Conservation (phyloP, 768 basidiomycete genomes). For the Cubamyces sp. region DNA sequence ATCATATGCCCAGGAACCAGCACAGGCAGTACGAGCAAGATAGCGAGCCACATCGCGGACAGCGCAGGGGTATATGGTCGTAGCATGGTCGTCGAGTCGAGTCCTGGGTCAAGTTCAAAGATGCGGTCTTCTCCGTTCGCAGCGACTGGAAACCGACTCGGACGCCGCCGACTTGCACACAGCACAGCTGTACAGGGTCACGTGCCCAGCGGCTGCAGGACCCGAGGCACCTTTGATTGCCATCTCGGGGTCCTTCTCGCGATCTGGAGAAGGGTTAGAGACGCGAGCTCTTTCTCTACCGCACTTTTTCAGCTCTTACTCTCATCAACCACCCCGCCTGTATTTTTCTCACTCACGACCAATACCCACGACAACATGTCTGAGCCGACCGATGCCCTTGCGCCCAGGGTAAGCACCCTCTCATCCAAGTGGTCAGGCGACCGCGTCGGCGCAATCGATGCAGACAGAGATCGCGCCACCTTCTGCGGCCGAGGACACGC, state of each 20-base stretch:
- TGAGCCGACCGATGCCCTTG: slow-evolving; percentile 57
- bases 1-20: slow-evolving; percentile 68
- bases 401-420: slow-evolving; percentile 62
- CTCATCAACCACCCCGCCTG: slow-evolving; percentile 7
- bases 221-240: slow-evolving; percentile 25
- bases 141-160: not conserved
- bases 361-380: slow-evolving; percentile 28
- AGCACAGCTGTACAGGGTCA: slow-evolving; percentile 19
- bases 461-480: slow-evolving; percentile 35
- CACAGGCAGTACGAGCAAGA: slow-evolving; percentile 37
- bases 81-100: slow-evolving; percentile 38
- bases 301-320: slow-evolving; percentile 25
- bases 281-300: slow-evolving; percentile 22
- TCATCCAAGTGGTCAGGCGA: slow-evolving; percentile 15
- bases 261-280: slow-evolving; percentile 25
- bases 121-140: not conserved
- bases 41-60: slow-evolving; percentile 46
- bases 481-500: slow-evolving; percentile 8
- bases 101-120: slow-evolving; percentile 3
- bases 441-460: slow-evolving; percentile 27
- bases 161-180: not conserved
- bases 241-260: slow-evolving; percentile 27
- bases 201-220: slow-evolving; percentile 12
- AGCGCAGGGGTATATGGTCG: slow-evolving; percentile 44
- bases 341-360: slow-evolving; percentile 16